Conservation (phyloP, 139 green algal genomes). For the Chlorella sp. region DNA sequence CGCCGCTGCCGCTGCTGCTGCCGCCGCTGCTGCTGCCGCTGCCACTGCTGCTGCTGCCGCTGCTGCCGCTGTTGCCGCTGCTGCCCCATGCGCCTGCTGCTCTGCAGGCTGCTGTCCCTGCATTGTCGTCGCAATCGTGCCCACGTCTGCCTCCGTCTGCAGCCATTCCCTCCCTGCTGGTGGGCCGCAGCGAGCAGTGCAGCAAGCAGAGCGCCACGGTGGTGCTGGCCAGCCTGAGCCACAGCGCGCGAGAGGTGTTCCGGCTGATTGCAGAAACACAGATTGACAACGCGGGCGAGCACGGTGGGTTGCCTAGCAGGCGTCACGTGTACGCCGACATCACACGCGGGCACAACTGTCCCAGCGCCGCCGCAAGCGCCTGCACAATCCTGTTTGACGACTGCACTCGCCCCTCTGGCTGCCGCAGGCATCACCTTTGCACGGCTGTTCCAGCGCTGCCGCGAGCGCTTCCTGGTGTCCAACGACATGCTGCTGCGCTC, state of each 20-base stretch:
- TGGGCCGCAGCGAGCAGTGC: conserved; percentile 54
- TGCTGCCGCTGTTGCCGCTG: too few relatives aligned
- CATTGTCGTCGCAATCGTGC: too few relatives aligned
- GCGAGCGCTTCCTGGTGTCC: conserved; percentile 88
- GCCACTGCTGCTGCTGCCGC: too few relatives aligned
- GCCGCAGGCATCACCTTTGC: conserved; percentile 24
- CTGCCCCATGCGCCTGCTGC: too few relatives aligned
- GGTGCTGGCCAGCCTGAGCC: conserved; percentile 74
- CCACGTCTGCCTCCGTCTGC: background rate
- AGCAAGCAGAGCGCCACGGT: conserved; percentile 59
- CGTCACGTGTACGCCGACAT: too few relatives aligned
- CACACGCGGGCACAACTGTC: too few relatives aligned
- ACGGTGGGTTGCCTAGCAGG: too few relatives aligned
- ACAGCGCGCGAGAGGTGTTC: conserved; percentile 81
- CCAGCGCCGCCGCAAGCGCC: too few relatives aligned
- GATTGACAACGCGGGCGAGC: conserved; percentile 46
- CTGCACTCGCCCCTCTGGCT: background rate
- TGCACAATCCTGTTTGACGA: too few relatives aligned
- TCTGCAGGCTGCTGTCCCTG: too few relatives aligned
- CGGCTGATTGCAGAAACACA: conserved; percentile 74
- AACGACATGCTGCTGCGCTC: conserved; percentile 77
- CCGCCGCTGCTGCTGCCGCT: too few relatives aligned
- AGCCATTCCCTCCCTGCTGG: conserved; percentile 59
- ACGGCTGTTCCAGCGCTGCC: conserved; percentile 36
- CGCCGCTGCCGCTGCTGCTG: too few relatives aligned